phyloP scores from a whole-genome alignment of 2,329 filamentous ascomycete genomes.

The Fusarium clavum region DNA sequence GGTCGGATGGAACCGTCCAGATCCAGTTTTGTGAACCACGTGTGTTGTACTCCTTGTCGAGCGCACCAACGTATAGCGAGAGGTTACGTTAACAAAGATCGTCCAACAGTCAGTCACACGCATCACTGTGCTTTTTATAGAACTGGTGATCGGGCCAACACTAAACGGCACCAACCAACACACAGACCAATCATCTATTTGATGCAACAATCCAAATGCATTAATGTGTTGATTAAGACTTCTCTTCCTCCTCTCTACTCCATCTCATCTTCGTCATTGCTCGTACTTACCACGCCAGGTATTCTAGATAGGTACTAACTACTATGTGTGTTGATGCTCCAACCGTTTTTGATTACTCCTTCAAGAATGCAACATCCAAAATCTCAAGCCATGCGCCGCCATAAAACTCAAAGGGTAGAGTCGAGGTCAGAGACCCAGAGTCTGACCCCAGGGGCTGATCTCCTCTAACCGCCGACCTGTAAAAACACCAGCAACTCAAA shows the following conservation, averaged over 20 bases:
- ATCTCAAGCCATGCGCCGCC: slow-evolving; percentile 15
- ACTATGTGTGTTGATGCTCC: slow-evolving; percentile 28
- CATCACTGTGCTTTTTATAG: slow-evolving; percentile 34
- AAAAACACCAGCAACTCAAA: slow-evolving; percentile 34
- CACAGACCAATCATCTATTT: slow-evolving; percentile 3
- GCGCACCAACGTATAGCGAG: not conserved
- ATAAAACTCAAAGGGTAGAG: slow-evolving; percentile 9
- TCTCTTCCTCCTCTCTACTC: not conserved
- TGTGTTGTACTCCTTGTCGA: slow-evolving; percentile 20
- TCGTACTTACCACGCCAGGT: slow-evolving; percentile 16
- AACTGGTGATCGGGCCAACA: slow-evolving; percentile 6
- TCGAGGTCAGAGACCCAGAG: not conserved
- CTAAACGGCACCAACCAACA: not conserved
- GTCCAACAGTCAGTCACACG: slow-evolving; percentile 15
- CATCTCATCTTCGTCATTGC: slow-evolving; percentile 19
- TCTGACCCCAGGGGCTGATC: not conserved
- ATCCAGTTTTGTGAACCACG: slow-evolving; percentile 2
- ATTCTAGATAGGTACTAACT: slow-evolving; percentile 26
- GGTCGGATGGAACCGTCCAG: not conserved
- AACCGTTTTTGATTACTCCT: slow-evolving; percentile 23
- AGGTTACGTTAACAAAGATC: slow-evolving; percentile 8
- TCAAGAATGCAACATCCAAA: slow-evolving; percentile 35
- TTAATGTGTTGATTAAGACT: slow-evolving; percentile 9
- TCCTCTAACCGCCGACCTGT: slow-evolving; percentile 9
- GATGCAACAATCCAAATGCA: slow-evolving; percentile 2